Percentiles rank a stretch among this genome's conserved stretches.
Conservation (phyloP, 2,329 filamentous ascomycete genomes). For the Curvularia eragrostidis region DNA sequence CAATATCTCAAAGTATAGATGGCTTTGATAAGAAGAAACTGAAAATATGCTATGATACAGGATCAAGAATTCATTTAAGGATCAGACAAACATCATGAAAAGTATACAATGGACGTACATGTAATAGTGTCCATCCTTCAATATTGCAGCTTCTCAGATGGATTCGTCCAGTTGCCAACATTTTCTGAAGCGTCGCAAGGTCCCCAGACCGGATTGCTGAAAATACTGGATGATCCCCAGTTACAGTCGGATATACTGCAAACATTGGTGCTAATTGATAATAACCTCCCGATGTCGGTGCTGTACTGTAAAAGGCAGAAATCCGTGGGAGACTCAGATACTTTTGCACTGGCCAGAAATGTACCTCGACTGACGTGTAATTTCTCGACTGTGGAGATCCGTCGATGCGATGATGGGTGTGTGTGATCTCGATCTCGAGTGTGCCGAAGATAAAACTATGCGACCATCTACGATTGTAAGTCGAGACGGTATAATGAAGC, state of each 20-base stretch:
- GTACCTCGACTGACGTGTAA: not conserved
- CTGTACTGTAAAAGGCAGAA: conserved; percentile 1
- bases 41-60: too few species aligned
- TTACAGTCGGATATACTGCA: not conserved
- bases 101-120: too few species aligned
- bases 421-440: not conserved
- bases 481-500: not conserved
- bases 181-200: not conserved
- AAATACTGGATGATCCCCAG: not conserved
- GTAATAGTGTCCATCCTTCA: not conserved
- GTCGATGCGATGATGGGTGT: not conserved
- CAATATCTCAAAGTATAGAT: too few species aligned
- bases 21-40: too few species aligned
- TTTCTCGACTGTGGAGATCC: not conserved
- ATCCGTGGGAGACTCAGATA: not conserved
- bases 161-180: not conserved
- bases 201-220: not conserved
- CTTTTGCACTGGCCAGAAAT: not conserved
- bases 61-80: too few species aligned
- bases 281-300: not conserved
- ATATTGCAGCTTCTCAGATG: not conserved
- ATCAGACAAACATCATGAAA: too few species aligned
- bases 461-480: not conserved
- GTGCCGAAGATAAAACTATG: not conserved
- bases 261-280: not conserved